Evolutionary conservation across 768 basidiomycete genomes (phyloP), one percentile per base, ranked within the genome.

Genomic region (Collybiopsis confluens): DNA sequence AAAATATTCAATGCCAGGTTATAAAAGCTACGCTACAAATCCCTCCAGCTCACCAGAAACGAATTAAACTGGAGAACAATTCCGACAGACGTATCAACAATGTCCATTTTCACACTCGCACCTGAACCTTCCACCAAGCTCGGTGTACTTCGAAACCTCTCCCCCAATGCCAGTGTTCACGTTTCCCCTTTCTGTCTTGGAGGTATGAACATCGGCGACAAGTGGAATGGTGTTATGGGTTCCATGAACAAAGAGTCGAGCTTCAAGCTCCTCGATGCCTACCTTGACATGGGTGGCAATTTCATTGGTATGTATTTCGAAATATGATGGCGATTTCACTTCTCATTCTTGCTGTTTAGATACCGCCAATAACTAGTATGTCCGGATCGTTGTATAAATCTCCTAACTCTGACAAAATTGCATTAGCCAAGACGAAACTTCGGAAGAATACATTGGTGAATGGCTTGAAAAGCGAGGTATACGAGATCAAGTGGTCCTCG

Each of bases 121-220:
- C 62, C 64, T 2, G 59, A 61, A 51, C 70, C 70, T 2, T 53
- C 64, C 15, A 68, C 72, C 2, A 61, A 61, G 9, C 70, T 74
- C 7, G 72, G 70, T 16, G 58, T 66, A 15, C 72, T 76, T 60
- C 70, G 77, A 18, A 57, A 59, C 16, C 63, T 79, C 13, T 68
- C 73, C 0, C 70, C 73, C 6, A 41, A 57, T 9, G 73, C 78
- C 1, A 74, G 75, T 9, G 64, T 80, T 24, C 72, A 71, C 42
- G 79, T 80, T 13, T 81, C 79, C 2, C 77, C 79, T 0, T 60
- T 80, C 21, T 66, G 67, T 27, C 71, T 81, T 26, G 78, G 79
- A 2, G 78, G 69, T 3, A 74, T 76, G 76, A 76, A 66, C 63
- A 73, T 79, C 33, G 76, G 78, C 7, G 71, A 77, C 56, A 68